Evolutionary conservation across 441 rosid genomes (phyloP), one percentile per base, ranked within the genome.

Genomic region (Codiaeum variegatum): DNA sequence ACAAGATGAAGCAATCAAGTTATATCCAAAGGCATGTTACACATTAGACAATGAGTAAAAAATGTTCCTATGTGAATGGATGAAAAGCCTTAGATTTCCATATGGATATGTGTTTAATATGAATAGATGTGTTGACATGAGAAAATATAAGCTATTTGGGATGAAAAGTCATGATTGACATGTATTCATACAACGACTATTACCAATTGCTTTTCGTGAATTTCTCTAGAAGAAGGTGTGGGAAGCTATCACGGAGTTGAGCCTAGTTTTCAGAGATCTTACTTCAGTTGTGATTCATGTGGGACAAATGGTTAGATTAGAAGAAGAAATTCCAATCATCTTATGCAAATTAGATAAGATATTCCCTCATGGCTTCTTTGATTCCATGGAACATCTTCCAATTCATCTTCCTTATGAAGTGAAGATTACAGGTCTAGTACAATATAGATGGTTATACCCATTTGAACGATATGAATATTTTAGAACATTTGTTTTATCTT

Each of bases 381-480:
- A 71, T 12, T 46, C 2, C 0, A 71, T 66, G 68, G 68, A 56
- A 36, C 63, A 72, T 58, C 12, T 66, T 3, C 21, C 13, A 0
- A 18, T 72, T 15, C 65, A 77, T 34, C 28, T 71, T 4, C 3
- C 51, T 3, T 32, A 46, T 13, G 68, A 71, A 24, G 68, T 55
- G 2, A 42, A 18, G 3, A 29, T 56, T 5, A 44, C 31, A 0
- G 56, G 67, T 0, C 71, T 21, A 0, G 34, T 76, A 0, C 42
- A 55, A n/a, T 76, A 31, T 36, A 2, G 28, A 19, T 70, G 60
- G 49, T 55, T 75, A 54, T 75, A 75, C 49, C 69, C 69, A 15
- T 49, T 60, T 75, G 44, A 69, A 36, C 47, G 42, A 34, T 62
- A 10, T 40, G 44, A 5, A 5, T 40, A 11, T 11, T 1, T 40